Conservation (phyloP, 169 alveolate species). For the Plasmodium knowlesi region DNA sequence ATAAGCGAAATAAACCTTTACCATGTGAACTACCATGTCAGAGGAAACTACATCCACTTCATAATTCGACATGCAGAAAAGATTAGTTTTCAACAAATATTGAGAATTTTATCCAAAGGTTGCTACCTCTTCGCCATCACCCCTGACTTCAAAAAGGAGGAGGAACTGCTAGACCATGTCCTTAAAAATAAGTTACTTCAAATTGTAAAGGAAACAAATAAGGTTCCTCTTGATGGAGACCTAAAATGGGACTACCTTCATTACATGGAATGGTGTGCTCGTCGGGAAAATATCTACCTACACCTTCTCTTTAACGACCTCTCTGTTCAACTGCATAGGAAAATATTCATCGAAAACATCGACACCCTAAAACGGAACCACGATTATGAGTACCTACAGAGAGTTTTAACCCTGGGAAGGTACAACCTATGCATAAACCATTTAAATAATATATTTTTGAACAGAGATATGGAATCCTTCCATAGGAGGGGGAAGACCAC, state of each 20-base stretch:
- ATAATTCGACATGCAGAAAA: conserved; percentile 16
- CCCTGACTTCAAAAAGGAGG: background rate
- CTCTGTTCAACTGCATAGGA: background rate
- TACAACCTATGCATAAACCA: background rate
- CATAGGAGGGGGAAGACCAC: background rate
- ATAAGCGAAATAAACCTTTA: conserved; percentile 17
- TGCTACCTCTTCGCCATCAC: conserved; percentile 13
- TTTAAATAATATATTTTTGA: background rate
- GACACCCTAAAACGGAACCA: background rate
- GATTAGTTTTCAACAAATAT: background rate
- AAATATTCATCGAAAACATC: conserved; percentile 7
- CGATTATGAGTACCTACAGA: background rate
- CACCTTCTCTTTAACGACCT: conserved; percentile 21
- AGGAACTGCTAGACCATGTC: background rate
- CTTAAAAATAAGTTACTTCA: background rate
- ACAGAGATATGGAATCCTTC: background rate
- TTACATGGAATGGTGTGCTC: background rate
- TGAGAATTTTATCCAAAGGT: background rate
- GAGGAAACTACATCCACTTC: background rate
- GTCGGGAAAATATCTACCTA: background rate
- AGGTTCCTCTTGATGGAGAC: background rate
- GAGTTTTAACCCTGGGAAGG: background rate
- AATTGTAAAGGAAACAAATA: background rate
- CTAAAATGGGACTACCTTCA: conserved; percentile 14
- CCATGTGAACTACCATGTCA: conserved; percentile 6